Percentiles rank a stretch among this genome's conserved stretches.
Evolutionary conservation across 2,329 filamentous ascomycete species (phyloP).

Genomic region (Arthrobotrys sinensis): DNA sequence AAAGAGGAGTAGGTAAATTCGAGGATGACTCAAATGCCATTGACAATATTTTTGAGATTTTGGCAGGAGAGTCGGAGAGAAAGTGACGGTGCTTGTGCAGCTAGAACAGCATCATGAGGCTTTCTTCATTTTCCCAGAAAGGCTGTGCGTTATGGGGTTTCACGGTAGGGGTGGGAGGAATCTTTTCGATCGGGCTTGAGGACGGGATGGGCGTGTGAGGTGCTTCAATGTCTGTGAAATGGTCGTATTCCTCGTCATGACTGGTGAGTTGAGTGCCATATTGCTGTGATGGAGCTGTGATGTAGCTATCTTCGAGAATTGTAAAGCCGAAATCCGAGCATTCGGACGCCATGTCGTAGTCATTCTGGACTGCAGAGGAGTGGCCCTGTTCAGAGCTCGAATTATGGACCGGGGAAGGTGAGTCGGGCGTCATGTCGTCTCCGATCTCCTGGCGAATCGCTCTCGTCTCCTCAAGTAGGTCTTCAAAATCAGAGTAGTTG

Average conservation of each 20-base stretch:
- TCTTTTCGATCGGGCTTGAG: constrained; percentile 8
- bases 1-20: constrained; percentile 26
- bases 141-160: neutral
- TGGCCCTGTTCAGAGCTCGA: neutral
- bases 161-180: neutral
- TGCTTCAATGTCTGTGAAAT: constrained; percentile 11
- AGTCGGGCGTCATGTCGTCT: constrained; percentile 37
- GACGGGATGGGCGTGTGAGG: neutral
- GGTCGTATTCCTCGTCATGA: constrained; percentile 29
- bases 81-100: constrained; percentile 24
- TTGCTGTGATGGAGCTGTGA: neutral
- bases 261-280: neutral
- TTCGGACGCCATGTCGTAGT: constrained; percentile 44
- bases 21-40: constrained; percentile 12
- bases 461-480: constrained; percentile 39
- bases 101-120: constrained; percentile 52
- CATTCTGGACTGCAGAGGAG: neutral
- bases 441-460: neutral
- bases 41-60: constrained; percentile 25
- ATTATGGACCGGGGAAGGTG: neutral
- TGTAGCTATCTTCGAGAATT: constrained; percentile 34
- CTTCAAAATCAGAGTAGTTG: constrained; percentile 59
- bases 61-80: constrained; percentile 11
- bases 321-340: constrained; percentile 19
- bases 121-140: constrained; percentile 38